These are phyloP conservation scores for Pseudoperonospora humuli DNA, from an alignment of 352 stramenopile genomes.

Conservation along the genomic window DNA sequence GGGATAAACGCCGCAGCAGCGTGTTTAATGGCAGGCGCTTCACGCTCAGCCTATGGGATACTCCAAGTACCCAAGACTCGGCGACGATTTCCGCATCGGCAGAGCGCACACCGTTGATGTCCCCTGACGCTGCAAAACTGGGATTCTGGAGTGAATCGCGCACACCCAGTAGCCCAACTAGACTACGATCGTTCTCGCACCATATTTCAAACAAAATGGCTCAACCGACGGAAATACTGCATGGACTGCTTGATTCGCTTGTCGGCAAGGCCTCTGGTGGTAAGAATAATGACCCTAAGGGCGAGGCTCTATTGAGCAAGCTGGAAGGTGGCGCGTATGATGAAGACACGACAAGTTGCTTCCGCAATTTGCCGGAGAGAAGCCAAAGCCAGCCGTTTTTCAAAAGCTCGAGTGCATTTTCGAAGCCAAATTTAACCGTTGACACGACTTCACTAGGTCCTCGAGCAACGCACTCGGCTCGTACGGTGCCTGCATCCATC, in stretches of 20 bases:
- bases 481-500: constrained; percentile 8
- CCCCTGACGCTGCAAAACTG: constrained; percentile 50
- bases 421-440: constrained; percentile 38
- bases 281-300: constrained; percentile 22
- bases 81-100: constrained; percentile 17
- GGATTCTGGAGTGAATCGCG: constrained; percentile 81
- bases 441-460: constrained; percentile 27
- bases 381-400: constrained; percentile 37
- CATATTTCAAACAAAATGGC: constrained; percentile 61
- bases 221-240: constrained; percentile 55
- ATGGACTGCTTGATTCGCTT: constrained; percentile 62
- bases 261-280: constrained; percentile 49
- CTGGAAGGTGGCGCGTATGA: constrained; percentile 10
- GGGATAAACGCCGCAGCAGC: constrained; percentile 32
- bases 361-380: constrained; percentile 21
- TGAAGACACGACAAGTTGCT: constrained; percentile 15
- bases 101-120: constrained; percentile 37
- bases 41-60: constrained; percentile 60
- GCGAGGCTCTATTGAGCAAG: constrained; percentile 32
- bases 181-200: constrained; percentile 65
- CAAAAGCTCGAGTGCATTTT: constrained; percentile 15
- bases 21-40: constrained; percentile 53
- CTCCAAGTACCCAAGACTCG: constrained; percentile 31
- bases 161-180: constrained; percentile 38
- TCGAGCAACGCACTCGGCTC: constrained; percentile 7